Conservation (phyloP, 2,329 filamentous ascomycete species). For the Leptodontidium sp. region DNA sequence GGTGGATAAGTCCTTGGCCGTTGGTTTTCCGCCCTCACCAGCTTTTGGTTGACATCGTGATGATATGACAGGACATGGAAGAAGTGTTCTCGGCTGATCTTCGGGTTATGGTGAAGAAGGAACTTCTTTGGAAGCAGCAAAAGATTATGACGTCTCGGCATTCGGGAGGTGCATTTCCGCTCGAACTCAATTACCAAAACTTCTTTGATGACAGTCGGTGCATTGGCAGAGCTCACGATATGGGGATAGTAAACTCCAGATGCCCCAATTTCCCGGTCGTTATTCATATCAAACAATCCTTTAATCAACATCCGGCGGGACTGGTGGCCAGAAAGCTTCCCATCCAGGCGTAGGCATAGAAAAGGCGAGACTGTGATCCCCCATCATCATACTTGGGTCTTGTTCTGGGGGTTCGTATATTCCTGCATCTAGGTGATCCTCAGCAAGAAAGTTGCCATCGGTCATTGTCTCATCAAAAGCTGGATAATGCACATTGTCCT, state of each 20-base stretch:
- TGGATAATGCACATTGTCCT: background rate
- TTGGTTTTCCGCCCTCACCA: constrained; percentile 3
- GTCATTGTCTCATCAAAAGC: background rate
- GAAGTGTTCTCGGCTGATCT: background rate
- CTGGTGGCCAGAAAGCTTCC: constrained; percentile 12
- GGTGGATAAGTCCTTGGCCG: background rate
- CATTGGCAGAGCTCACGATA: too few species aligned
- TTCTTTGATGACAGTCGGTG: too few species aligned
- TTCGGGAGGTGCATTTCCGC: background rate
- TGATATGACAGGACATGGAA: background rate
- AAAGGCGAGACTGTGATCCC: background rate
- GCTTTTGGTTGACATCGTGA: background rate
- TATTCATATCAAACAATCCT: background rate
- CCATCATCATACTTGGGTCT: background rate
- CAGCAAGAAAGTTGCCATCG: background rate
- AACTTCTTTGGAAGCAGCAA: background rate
- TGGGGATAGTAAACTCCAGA: background rate
- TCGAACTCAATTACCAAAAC: too few species aligned
- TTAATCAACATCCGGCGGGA: background rate
- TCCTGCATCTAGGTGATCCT: background rate
- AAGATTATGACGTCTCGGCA: background rate
- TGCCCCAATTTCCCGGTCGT: background rate
- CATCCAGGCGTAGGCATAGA: constrained; percentile 12
- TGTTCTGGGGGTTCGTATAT: background rate
- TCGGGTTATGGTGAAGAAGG: background rate